Conservation (phyloP, 106 monocot species). For the Acorus calamus region DNA sequence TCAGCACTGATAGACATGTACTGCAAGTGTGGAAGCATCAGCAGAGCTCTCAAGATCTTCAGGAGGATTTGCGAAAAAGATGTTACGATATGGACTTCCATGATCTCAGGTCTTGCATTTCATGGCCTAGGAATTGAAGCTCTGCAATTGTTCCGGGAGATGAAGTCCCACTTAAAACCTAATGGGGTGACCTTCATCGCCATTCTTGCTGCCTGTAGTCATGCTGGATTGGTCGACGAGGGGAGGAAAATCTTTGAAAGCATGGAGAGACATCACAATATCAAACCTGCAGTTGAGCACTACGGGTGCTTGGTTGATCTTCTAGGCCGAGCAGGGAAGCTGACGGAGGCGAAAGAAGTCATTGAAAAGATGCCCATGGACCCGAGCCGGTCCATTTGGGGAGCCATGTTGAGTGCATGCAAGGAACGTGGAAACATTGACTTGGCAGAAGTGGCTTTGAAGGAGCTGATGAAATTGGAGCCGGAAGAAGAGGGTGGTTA, state of each 20-base stretch:
- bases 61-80: constrained; percentile 32
- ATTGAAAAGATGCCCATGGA: constrained; percentile 36
- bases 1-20: constrained; percentile 76
- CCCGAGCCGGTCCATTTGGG: constrained; percentile 55
- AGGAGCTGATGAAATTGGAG: constrained; percentile 36
- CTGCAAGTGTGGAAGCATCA: constrained; percentile 54
- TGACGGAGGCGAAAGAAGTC: constrained; percentile 32
- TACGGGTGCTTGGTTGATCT: constrained; percentile 69
- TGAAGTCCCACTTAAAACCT: constrained; percentile 30
- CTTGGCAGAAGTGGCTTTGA: constrained; percentile 31
- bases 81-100: constrained; percentile 45
- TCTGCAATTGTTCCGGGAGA: constrained; percentile 39
- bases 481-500: constrained; percentile 59
- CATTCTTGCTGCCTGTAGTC: constrained; percentile 55
- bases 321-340: constrained; percentile 49
- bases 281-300: constrained; percentile 47
- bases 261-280: constrained; percentile 29
- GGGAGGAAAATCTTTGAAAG: constrained; percentile 38
- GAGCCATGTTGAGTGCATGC: constrained; percentile 42
- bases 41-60: constrained; percentile 23
- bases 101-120: constrained; percentile 52
- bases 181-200: constrained; percentile 55
- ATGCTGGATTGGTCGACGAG: constrained; percentile 48
- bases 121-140: constrained; percentile 44
- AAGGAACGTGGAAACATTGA: constrained; percentile 26